Evolutionary conservation across 768 basidiomycete genomes (phyloP).

Genomic region (Lactarius pseudohatsudake): DNA sequence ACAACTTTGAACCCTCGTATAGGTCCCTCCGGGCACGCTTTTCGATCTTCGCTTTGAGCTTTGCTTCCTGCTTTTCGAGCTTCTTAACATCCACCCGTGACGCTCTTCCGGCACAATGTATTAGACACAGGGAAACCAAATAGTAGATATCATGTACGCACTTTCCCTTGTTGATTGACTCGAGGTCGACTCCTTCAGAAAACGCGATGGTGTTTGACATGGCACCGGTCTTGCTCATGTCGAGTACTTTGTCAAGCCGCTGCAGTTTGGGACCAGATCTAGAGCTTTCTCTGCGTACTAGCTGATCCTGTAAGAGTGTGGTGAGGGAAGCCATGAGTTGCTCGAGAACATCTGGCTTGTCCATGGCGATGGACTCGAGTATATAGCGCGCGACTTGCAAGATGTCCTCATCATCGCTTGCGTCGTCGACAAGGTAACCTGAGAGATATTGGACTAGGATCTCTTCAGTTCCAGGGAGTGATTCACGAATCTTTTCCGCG

Average conservation of each 20-base stretch:
- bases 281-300: slow-evolving; percentile 55
- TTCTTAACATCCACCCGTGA: slow-evolving; percentile 94
- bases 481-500: slow-evolving; percentile 71
- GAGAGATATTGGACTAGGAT: slow-evolving; percentile 82
- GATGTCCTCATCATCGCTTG: slow-evolving; percentile 84
- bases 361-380: slow-evolving; percentile 73
- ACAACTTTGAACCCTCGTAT: slow-evolving; percentile 94
- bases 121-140: neutral
- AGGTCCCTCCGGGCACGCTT: slow-evolving; percentile 88
- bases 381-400: slow-evolving; percentile 73
- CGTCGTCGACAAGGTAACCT: slow-evolving; percentile 88
- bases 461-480: slow-evolving; percentile 78
- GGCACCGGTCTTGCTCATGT: slow-evolving; percentile 76
- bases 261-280: slow-evolving; percentile 60
- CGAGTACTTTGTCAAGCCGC: slow-evolving; percentile 83
- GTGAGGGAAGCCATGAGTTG: slow-evolving; percentile 65
- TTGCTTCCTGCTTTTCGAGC: slow-evolving; percentile 95
- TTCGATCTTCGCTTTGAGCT: slow-evolving; percentile 97
- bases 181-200: slow-evolving; percentile 81
- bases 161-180: slow-evolving; percentile 95
- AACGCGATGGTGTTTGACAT: slow-evolving; percentile 81
- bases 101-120: slow-evolving; percentile 48
- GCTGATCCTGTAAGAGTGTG: slow-evolving; percentile 62
- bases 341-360: slow-evolving; percentile 55
- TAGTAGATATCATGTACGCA: slow-evolving; percentile 36